These are phyloP conservation scores for Colletotrichum sp. DNA, from an alignment of 2,329 filamentous ascomycete species.

Conservation along the genomic window DNA sequence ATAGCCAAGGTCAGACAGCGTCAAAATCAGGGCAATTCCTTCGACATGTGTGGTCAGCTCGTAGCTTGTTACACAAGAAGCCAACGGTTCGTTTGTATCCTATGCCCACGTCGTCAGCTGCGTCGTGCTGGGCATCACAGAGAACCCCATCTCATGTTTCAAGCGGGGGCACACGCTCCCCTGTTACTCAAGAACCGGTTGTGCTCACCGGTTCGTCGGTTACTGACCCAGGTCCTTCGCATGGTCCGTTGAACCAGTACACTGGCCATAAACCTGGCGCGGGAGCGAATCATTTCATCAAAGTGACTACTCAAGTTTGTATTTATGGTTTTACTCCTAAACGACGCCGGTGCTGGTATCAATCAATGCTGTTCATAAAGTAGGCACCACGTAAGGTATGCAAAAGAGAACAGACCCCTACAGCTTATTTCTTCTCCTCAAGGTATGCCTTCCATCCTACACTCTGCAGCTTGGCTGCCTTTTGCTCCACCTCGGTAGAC, in stretches of 20 bases:
- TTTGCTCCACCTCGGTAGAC: slow-evolving; percentile 67
- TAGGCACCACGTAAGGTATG: background rate
- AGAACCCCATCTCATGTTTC: background rate
- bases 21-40: background rate
- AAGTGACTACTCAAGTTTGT: background rate
- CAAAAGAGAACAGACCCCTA: background rate
- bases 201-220: background rate
- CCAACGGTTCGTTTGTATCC: background rate
- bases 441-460: slow-evolving; percentile 64
- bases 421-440: slow-evolving; percentile 33
- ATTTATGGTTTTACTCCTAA: background rate
- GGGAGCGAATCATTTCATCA: background rate
- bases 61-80: background rate
- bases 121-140: background rate
- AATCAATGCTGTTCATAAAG: slow-evolving; percentile 10
- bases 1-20: background rate
- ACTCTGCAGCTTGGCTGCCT: slow-evolving; percentile 62
- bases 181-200: background rate
- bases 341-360: slow-evolving; percentile 16
- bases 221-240: background rate
- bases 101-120: background rate
- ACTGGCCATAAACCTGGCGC: background rate
- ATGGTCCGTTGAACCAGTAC: background rate
- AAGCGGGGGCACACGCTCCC: background rate
- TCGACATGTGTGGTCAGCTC: background rate